phyloP scores from a whole-genome alignment of 495 filamentous ascomycete genomes.

The Hypoxylon trugodes region DNA sequence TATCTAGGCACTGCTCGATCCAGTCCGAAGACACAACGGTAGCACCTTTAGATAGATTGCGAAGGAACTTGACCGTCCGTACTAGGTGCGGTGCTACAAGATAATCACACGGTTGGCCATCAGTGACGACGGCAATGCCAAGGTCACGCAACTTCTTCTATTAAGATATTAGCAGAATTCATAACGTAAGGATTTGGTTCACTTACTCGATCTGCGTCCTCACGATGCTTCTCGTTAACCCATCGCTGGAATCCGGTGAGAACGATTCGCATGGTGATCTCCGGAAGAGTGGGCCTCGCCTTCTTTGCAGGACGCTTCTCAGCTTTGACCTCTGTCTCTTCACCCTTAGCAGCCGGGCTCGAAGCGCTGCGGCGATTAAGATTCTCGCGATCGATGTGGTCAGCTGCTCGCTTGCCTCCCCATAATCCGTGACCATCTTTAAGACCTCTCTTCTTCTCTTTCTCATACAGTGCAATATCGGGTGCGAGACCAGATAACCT shows the following conservation, averaged over 20 bases:
- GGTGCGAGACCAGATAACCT: slow-evolving; percentile 77
- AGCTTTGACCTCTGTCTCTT: slow-evolving; percentile 59
- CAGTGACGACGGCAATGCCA: slow-evolving; percentile 80
- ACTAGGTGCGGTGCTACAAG: slow-evolving; percentile 87
- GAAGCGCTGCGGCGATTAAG: slow-evolving; percentile 39
- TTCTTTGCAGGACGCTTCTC: slow-evolving; percentile 63
- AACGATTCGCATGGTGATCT: slow-evolving; percentile 74
- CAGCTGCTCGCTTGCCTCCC: slow-evolving; percentile 73
- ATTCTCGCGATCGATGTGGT: slow-evolving; percentile 62
- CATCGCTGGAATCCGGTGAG: slow-evolving; percentile 84
- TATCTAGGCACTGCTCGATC: slow-evolving; percentile 76
- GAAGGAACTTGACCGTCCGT: slow-evolving; percentile 92
- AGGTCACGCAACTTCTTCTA: slow-evolving; percentile 84
- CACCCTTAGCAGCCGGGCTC: slow-evolving; percentile 47
- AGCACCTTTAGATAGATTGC: slow-evolving; percentile 79
- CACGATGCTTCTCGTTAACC: slow-evolving; percentile 69
- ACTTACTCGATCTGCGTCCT: slow-evolving; percentile 82
- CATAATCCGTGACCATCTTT: slow-evolving; percentile 77
- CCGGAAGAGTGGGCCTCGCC: slow-evolving; percentile 64
- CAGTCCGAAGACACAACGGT: slow-evolving; percentile 79
- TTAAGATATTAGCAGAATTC: slow-evolving; percentile 38
- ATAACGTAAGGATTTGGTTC: neutral
- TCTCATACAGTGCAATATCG: slow-evolving; percentile 90
- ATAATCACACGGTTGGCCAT: slow-evolving; percentile 79
- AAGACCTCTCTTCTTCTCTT: slow-evolving; percentile 79